phyloP scores from a whole-genome alignment of 2,329 filamentous ascomycete species.

The Calonectria ilicicola region DNA sequence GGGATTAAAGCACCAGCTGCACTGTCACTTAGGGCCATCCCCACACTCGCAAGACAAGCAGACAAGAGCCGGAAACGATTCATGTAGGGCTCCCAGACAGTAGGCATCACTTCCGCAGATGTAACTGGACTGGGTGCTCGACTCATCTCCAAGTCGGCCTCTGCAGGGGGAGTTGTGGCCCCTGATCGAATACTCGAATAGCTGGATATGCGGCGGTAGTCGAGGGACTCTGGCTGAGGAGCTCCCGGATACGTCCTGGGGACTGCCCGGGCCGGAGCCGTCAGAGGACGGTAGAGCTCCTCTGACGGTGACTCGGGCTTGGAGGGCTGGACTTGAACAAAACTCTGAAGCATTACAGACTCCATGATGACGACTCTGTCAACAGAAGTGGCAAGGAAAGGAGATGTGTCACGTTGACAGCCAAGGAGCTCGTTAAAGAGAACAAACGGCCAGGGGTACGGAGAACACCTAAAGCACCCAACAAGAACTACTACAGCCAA shows the following conservation, averaged over 20 bases:
- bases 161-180: constrained; percentile 11
- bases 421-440: background rate
- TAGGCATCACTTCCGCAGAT: constrained; percentile 62
- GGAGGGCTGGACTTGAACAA: constrained; percentile 48
- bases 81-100: constrained; percentile 70
- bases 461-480: background rate
- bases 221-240: constrained; percentile 47
- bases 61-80: constrained; percentile 78
- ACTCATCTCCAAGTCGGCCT: constrained; percentile 64
- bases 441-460: background rate
- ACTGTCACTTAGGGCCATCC: constrained; percentile 79
- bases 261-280: constrained; percentile 50
- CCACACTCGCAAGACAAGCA: constrained; percentile 74
- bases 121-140: constrained; percentile 59
- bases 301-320: constrained; percentile 29
- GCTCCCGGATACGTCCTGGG: constrained; percentile 55
- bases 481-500: constrained; percentile 1
- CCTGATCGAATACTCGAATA: constrained; percentile 21
- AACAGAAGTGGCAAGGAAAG: background rate
- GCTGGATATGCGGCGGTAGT: constrained; percentile 41
- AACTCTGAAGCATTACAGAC: constrained; percentile 45
- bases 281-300: constrained; percentile 38
- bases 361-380: constrained; percentile 46
- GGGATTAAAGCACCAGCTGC: constrained; percentile 84
- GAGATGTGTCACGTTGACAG: background rate